Evolutionary conservation across 1,284 basidiomycete species (phyloP).

Genomic region (Paramarasmius palmivorus): DNA sequence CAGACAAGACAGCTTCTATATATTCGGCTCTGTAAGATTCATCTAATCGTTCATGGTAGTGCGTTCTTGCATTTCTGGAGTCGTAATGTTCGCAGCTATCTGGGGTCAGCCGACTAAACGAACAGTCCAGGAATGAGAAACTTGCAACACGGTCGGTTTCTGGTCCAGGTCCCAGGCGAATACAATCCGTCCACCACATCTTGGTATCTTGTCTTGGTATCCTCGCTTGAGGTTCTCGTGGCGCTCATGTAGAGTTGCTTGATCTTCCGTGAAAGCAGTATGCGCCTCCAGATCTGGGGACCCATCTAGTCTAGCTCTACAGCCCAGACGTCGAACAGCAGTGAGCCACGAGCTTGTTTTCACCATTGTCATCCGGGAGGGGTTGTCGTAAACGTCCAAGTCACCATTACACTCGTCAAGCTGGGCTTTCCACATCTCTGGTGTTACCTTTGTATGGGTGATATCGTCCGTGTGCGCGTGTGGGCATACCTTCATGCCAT

Average conservation of each 20-base stretch:
- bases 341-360: background rate
- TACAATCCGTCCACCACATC: slow-evolving; percentile 14
- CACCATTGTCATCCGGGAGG: background rate
- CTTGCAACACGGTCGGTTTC: slow-evolving; percentile 2
- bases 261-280: background rate
- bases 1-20: slow-evolving; percentile 19
- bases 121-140: background rate
- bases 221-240: slow-evolving; percentile 6
- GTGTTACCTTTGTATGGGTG: slow-evolving; percentile 5
- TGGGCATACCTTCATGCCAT: slow-evolving; percentile 19
- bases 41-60: slow-evolving; percentile 13
- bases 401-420: slow-evolving; percentile 5
- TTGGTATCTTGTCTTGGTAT: slow-evolving; percentile 1
- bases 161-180: slow-evolving; percentile 9
- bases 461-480: background rate
- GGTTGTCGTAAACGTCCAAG: background rate
- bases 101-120: background rate
- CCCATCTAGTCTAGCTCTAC: background rate
- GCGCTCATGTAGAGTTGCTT: background rate
- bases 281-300: background rate
- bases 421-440: background rate
- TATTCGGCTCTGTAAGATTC: slow-evolving; percentile 20
- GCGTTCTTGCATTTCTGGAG: slow-evolving; percentile 3
- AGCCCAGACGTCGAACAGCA: slow-evolving; percentile 2
- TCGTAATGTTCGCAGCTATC: slow-evolving; percentile 21